Evolutionary conservation across 169 alveolate species (phyloP).

Genomic region (Eimeria sp.): DNA sequence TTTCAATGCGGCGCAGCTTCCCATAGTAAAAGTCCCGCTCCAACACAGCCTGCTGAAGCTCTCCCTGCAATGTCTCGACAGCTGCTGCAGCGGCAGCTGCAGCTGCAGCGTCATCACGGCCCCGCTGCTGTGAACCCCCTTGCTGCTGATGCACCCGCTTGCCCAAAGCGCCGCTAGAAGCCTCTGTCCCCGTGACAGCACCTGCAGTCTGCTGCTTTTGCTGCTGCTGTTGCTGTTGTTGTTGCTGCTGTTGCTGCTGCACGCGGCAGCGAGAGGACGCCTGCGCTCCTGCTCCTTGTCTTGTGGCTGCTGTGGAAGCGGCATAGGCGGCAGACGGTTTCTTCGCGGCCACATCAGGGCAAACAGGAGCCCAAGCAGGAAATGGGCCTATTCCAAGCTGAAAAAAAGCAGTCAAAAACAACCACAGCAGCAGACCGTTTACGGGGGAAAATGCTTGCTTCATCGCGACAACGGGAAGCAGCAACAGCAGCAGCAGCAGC

Average conservation of each 20-base stretch:
- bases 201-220: background rate
- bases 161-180: constrained; percentile 11
- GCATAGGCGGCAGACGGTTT: constrained; percentile 36
- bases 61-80: constrained; percentile 63
- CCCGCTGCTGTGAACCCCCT: constrained; percentile 15
- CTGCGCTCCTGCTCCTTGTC: constrained; percentile 15
- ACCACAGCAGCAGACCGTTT: background rate
- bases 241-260: constrained; percentile 15
- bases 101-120: constrained; percentile 20
- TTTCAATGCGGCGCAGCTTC: constrained; percentile 82
- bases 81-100: constrained; percentile 67
- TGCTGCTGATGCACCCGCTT: background rate
- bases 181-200: constrained; percentile 5
- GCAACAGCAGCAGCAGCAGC: background rate
- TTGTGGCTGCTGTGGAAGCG: background rate
- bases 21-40: constrained; percentile 84
- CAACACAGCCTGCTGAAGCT: constrained; percentile 73
- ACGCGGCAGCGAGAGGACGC: constrained; percentile 36
- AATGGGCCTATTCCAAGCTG: constrained; percentile 66
- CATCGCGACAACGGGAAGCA: background rate
- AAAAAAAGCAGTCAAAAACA: background rate
- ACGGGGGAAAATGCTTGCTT: background rate
- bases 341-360: background rate
- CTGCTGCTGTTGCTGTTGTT: background rate
- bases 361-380: constrained; percentile 79